These are phyloP conservation scores for Xylaria bambusicola DNA, from an alignment of 495 filamentous ascomycete genomes.

Conservation along the genomic window DNA sequence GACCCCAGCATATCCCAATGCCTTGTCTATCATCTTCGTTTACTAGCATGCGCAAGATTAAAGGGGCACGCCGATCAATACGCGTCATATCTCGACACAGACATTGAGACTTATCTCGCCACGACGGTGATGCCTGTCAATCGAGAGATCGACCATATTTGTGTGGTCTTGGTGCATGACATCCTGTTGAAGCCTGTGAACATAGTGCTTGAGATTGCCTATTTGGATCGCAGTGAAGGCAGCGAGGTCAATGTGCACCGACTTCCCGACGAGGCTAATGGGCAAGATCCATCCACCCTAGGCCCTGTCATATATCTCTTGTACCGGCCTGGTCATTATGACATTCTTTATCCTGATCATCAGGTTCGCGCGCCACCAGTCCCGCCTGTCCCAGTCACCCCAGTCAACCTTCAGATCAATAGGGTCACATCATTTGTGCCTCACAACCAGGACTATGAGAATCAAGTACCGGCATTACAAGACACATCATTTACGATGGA, in stretches of 20 bases:
- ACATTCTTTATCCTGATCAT: slow-evolving; percentile 76
- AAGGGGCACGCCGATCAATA: slow-evolving; percentile 70
- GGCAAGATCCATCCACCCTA: slow-evolving; percentile 46
- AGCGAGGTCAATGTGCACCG: slow-evolving; percentile 75
- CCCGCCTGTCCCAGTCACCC: slow-evolving; percentile 38
- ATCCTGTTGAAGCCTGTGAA: slow-evolving; percentile 78
- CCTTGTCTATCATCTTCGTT: slow-evolving; percentile 68
- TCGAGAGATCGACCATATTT: slow-evolving; percentile 87
- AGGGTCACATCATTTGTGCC: slow-evolving; percentile 44
- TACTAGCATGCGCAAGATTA: slow-evolving; percentile 87
- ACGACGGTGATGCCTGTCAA: slow-evolving; percentile 70
- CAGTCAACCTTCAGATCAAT: slow-evolving; percentile 57
- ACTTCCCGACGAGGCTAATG: slow-evolving; percentile 59
- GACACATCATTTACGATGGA: slow-evolving; percentile 37
- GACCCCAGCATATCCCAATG: slow-evolving; percentile 62
- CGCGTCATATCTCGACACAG: slow-evolving; percentile 64
- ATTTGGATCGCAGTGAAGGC: slow-evolving; percentile 86
- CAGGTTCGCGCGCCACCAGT: slow-evolving; percentile 41
- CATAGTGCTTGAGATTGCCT: slow-evolving; percentile 82
- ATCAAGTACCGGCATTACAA: slow-evolving; percentile 41
- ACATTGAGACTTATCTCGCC: slow-evolving; percentile 69
- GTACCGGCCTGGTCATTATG: slow-evolving; percentile 82
- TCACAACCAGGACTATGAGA: slow-evolving; percentile 34
- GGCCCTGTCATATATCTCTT: slow-evolving; percentile 53
- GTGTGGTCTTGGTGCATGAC: slow-evolving; percentile 74